These are phyloP conservation scores for Apiotrichum sp. DNA, from an alignment of 1,284 basidiomycete species.

Conservation along the genomic window DNA sequence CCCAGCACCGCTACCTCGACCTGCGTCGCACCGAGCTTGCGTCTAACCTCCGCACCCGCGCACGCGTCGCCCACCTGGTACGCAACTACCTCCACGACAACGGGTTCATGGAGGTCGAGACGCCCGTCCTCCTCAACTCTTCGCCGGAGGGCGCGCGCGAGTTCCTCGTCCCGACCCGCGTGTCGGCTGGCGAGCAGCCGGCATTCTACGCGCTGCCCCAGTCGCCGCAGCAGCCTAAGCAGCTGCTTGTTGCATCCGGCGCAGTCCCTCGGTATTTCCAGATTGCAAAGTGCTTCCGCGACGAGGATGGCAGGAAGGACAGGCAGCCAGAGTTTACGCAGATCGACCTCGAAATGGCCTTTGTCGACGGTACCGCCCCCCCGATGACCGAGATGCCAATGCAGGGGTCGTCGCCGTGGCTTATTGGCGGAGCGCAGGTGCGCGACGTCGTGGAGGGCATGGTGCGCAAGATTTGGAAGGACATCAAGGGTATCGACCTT, in stretches of 20 bases:
- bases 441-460: slow-evolving; percentile 67
- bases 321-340: slow-evolving; percentile 96
- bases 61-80: slow-evolving; percentile 69
- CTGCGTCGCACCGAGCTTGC: slow-evolving; percentile 68
- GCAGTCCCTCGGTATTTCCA: slow-evolving; percentile 85
- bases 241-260: slow-evolving; percentile 87
- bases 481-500: slow-evolving; percentile 52
- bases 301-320: slow-evolving; percentile 90
- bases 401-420: slow-evolving; percentile 54
- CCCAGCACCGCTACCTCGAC: slow-evolving; percentile 81
- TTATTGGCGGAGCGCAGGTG: slow-evolving; percentile 75
- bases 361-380: slow-evolving; percentile 66
- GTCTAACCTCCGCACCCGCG: slow-evolving; percentile 70
- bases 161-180: slow-evolving; percentile 84
- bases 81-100: slow-evolving; percentile 66
- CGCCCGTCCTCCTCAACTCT: slow-evolving; percentile 84
- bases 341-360: slow-evolving; percentile 93
- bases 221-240: slow-evolving; percentile 94
- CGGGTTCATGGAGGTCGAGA: slow-evolving; percentile 86
- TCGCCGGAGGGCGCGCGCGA: slow-evolving; percentile 92
- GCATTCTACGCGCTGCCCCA: slow-evolving; percentile 86
- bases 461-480: slow-evolving; percentile 66
- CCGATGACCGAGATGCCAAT: slow-evolving; percentile 24
- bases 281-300: slow-evolving; percentile 87
- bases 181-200: slow-evolving; percentile 40